Conservation (phyloP, 164 flowering plant species). For the Vitis rupestris region DNA sequence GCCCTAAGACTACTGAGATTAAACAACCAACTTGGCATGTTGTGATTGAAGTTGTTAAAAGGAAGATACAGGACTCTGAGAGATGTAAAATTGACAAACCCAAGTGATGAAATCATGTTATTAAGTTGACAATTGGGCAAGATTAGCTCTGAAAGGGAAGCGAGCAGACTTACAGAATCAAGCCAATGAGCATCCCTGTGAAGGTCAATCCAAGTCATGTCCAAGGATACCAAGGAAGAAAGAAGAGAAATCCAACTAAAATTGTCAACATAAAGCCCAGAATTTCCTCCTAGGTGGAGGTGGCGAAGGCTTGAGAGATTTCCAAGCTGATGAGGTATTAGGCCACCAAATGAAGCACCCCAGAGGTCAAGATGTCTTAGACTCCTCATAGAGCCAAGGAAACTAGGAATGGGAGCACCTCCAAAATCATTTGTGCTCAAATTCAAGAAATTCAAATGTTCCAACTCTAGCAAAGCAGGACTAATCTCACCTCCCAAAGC, state of each 20-base stretch:
- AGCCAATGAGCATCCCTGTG: background rate
- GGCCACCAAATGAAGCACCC: background rate
- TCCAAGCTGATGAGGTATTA: background rate
- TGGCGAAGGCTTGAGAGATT: background rate
- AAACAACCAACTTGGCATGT: too few relatives aligned
- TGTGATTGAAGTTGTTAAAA: background rate
- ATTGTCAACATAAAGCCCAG: background rate
- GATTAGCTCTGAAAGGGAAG: background rate
- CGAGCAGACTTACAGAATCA: background rate
- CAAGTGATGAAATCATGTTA: background rate
- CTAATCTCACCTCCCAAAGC: too few relatives aligned
- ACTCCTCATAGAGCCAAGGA: too few relatives aligned
- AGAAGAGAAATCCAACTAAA: background rate
- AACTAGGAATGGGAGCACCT: too few relatives aligned
- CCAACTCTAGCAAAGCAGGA: too few relatives aligned
- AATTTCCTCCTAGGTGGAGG: background rate
- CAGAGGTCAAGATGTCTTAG: background rate
- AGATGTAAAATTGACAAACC: background rate
- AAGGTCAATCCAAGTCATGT: background rate
- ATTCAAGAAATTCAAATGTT: too few relatives aligned
- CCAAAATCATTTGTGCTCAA: too few relatives aligned
- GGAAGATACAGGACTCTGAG: background rate
- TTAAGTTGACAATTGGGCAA: background rate
- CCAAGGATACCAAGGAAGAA: background rate
- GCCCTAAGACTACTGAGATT: background rate